phyloP scores from a whole-genome alignment of 768 basidiomycete species.

The Panellus pusillus region DNA sequence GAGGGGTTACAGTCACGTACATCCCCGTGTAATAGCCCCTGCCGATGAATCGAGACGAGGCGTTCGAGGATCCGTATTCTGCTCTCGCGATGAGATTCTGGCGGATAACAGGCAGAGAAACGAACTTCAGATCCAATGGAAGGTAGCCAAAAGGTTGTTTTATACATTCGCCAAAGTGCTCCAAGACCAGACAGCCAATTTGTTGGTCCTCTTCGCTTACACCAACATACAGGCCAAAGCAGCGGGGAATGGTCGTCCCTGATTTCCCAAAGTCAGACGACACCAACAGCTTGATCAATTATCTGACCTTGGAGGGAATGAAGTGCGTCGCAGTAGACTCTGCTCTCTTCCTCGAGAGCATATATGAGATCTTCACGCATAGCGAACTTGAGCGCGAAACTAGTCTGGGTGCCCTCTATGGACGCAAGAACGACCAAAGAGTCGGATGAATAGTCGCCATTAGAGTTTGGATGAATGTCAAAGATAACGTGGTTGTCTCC shows the following conservation, averaged over 20 bases:
- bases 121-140: conserved; percentile 34
- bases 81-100: background rate
- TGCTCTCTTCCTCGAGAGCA: conserved; percentile 35
- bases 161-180: conserved; percentile 38
- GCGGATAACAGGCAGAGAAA: background rate
- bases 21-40: conserved; percentile 38
- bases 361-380: conserved; percentile 38
- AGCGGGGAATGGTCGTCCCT: conserved; percentile 33
- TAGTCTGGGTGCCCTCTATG: conserved; percentile 17
- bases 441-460: conserved; percentile 37
- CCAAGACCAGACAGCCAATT: conserved; percentile 39
- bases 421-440: conserved; percentile 38
- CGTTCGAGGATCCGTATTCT: conserved; percentile 35
- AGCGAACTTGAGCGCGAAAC: conserved; percentile 36
- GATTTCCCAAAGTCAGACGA: conserved; percentile 17
- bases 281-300: background rate
- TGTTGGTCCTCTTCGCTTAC: conserved; percentile 30
- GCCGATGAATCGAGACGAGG: conserved; percentile 34
- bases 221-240: conserved; percentile 37
- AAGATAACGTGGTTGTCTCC: conserved; percentile 21
- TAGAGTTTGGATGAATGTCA: conserved; percentile 31
- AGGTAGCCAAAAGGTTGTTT: conserved; percentile 30
- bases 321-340: conserved; percentile 33
- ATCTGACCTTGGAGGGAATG: background rate
- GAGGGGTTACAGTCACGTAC: background rate